Base-by-base conservation (phyloP, 495 filamentous ascomycete genomes). In the Mycothermus thermophilus region DNA sequence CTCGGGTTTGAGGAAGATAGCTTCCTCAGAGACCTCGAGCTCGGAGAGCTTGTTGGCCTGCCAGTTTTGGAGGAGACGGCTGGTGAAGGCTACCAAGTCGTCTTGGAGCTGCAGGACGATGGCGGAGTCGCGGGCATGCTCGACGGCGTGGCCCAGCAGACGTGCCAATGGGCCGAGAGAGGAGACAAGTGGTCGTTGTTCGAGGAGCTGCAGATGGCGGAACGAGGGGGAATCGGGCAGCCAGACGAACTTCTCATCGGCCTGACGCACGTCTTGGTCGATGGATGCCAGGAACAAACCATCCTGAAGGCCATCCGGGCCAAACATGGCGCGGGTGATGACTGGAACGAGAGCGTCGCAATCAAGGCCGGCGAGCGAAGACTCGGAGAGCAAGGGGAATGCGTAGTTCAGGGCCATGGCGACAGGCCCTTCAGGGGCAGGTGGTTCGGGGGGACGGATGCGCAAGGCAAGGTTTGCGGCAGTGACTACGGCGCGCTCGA, bases 231-330 rank as follows among this genome's bases (percentile, higher is more conserved):
- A 78, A 10, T 58, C 63, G 34, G 69, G 54, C 11, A 73, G 57
- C 87, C 87, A 94, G 25, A 70, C 63, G 43, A 94, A 79, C 41
- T 73, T 74, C 32, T 73, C 73, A 18, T 71, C 73, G 2, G 63
- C 47, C 47, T 79, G 66, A 18, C 71, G 62, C 33, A 93, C 64
- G 52, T 93, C 87, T 18, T 72, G 58, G 46, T 88, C 79, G 35
- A 94, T 77, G 0, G 74, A 67, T 3, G 71, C 74, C 12, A 97
- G 59, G 40, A 95, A 90, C 28, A 87, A 80, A 2, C 80, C 88
- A 22, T 78, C 73, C 37, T 87, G 74, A 17, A 94, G 74, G 2
- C 90, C 86, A 42, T 93, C 82, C 0, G 52, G 58, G 10, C 53
- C 62, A 17, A 80, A 79, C 25, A 80, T 68, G 1, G 80, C 71